Base-by-base conservation (phyloP, 305 asterid genomes). In the Plantago coronopus region DNA sequence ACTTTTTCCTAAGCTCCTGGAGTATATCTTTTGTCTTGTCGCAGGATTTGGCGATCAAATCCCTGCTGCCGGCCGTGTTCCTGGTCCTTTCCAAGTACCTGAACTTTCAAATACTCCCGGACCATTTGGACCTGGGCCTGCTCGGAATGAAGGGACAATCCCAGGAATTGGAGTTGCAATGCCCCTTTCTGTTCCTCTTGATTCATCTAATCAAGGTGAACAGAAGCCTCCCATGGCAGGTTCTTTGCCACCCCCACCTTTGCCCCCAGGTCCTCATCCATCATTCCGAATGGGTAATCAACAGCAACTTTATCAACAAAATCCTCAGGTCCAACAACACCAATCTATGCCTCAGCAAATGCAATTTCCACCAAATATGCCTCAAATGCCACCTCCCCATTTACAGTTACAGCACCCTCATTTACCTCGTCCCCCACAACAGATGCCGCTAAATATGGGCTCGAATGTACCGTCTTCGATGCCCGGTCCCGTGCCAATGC, bases 221-320 rank as follows among this genome's bases (percentile, higher is more conserved):
- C 97, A 88, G 70, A 89, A 83, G 53, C 76, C 76, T 76, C 85
- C 95, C 61, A 53, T 78, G 62, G 89, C 93, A 56, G 82, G 43
- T 38, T 38, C 43, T 11, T 11, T 37, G 13, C 42, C 89, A 8
- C 42, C 89, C 31, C 99, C 97, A 55, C 97, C 99, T 59, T 86
- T 93, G 64, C 97, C 96, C 48, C 97, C 97, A 56, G 99, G 96
- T 69, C 97, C 97, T 17, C 99, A 89, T 56, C 97, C 99, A 69
- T 93, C 99, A 66, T 91, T 83, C 70, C 84, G 83, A 65, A 63
- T 72, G 16, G 78, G 80, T 66, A 89, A 83, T 74, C 95, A 85
- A 71, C 97, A 83, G 69, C 96, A 83, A 70, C 79, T 83, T 62
- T 91, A 86, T 77, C 97, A 89, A 69, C 97, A 87, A 69, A 80